Percentiles rank a stretch among this genome's conserved stretches.
Evolutionary conservation across 129 eudicot genomes (phyloP).

Genomic region (Centella asiatica): DNA sequence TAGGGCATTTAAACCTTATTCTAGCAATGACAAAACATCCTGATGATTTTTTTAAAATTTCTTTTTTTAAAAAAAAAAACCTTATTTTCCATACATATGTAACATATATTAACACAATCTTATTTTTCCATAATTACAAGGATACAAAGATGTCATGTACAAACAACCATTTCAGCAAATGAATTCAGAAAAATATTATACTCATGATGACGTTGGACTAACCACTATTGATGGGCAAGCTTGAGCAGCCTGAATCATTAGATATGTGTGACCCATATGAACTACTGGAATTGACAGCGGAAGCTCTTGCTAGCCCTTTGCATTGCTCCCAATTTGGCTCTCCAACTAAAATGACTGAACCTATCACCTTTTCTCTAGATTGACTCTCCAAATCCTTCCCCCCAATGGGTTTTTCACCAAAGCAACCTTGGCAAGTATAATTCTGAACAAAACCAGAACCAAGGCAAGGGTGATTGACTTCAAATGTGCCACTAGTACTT

Average conservation of each 20-base stretch:
- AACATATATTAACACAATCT: too few species aligned
- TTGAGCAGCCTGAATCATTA: conserved; percentile 37
- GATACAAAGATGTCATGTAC: not conserved
- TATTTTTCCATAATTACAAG: too few species aligned
- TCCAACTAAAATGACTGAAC: conserved; percentile 39
- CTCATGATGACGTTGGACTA: conserved; percentile 13
- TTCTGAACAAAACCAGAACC: conserved; percentile 41
- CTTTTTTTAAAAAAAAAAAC: too few species aligned
- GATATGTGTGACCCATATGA: conserved; percentile 30
- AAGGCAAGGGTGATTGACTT: conserved; percentile 79
- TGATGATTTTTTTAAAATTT: too few species aligned
- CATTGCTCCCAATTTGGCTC: conserved; percentile 77
- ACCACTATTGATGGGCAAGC: conserved; percentile 43
- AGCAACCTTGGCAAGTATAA: conserved; percentile 62
- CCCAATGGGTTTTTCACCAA: conserved; percentile 16
- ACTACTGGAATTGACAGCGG: conserved; percentile 54
- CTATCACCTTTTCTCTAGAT: conserved; percentile 16
- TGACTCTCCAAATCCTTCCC: conserved; percentile 11
- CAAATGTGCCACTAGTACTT: conserved; percentile 25
- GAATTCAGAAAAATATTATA: not conserved
- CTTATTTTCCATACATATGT: not conserved
- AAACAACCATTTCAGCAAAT: not conserved
- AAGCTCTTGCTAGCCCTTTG: conserved; percentile 56
- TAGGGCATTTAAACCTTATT: not conserved
- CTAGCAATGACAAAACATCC: not conserved